These are phyloP conservation scores for Leptographium wingfieldii DNA, from an alignment of 2,329 filamentous ascomycete genomes.

Conservation along the genomic window DNA sequence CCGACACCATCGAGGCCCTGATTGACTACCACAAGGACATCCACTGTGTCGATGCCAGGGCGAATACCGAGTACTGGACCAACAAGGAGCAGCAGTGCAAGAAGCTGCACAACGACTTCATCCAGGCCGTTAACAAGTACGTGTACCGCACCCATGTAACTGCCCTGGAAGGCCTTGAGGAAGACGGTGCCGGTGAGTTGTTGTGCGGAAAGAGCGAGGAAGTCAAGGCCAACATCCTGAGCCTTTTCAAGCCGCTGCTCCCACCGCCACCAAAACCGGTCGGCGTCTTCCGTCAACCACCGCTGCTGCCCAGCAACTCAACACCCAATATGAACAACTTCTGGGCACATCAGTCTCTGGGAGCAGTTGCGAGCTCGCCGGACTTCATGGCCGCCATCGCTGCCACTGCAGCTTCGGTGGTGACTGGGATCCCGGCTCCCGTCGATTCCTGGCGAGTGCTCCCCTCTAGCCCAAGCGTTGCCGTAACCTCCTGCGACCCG, in stretches of 20 bases:
- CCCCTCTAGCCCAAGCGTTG: constrained; percentile 66
- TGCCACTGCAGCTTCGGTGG: constrained; percentile 6
- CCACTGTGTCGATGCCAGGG: constrained; percentile 80
- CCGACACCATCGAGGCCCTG: constrained; percentile 83
- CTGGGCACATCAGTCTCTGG: constrained; percentile 53
- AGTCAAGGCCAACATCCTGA: constrained; percentile 76
- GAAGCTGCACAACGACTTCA: constrained; percentile 93
- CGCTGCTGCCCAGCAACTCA: constrained; percentile 67
- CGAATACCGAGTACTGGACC: constrained; percentile 85
- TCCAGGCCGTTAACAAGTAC: constrained; percentile 94
- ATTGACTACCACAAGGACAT: constrained; percentile 95
- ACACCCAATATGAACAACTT: constrained; percentile 57
- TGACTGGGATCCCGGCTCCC: constrained; percentile 40
- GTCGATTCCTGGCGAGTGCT: constrained; percentile 86
- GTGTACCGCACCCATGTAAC: constrained; percentile 83
- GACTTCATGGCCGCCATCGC: constrained; percentile 9
- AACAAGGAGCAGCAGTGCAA: constrained; percentile 95
- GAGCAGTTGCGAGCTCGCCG: constrained; percentile 35
- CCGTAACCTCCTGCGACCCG: constrained; percentile 51
- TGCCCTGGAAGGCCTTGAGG: constrained; percentile 88
- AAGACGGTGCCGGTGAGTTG: constrained; percentile 89
- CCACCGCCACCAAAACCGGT: constrained; percentile 78
- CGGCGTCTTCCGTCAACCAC: constrained; percentile 76
- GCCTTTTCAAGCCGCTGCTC: constrained; percentile 75
- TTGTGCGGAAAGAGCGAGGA: constrained; percentile 85